Evolutionary conservation across 306 rosid species (phyloP), one percentile per base, ranked within the genome.

Genomic region (Malus sieversii): DNA sequence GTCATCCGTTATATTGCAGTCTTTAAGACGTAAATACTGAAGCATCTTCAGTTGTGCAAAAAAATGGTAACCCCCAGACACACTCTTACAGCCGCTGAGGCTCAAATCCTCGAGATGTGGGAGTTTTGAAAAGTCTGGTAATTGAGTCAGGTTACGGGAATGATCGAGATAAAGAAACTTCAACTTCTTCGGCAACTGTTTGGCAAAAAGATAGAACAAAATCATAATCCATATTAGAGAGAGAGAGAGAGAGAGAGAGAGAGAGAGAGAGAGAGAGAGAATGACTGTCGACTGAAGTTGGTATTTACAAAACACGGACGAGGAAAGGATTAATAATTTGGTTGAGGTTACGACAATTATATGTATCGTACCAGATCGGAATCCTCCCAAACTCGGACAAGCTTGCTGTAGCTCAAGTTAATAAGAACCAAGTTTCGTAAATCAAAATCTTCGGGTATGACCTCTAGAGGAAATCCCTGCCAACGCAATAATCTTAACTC

Each of bases 121-220:
- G 29, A 87, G 22, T 9, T 32, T 27, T 42, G 84, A 83, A 52
- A 85, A 85, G 57, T 83, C 78, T 0, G 91, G 89, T 0, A 79
- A 81, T 33, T 15, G 6, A 15, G 27, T 77, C 35, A 87, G 62
- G 70, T 23, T 22, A 11, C 2, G 8, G 33, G 33, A 59, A 4
- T 59, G 18, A 23, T 3, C 5, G 11, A 23, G 30, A 4, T 0
- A 11, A 20, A 30, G 87, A 30, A 63, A 11, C 30, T 75, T 85
- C 27, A 88, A 71, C 11, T 33, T 8, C 68, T 0, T 1, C 42
- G 82, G 22, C 27, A 77, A 1, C 85, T 81, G 64, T 71, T 65
- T 15, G 22, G 29, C 19, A 23, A 63, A 13, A 1, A 2, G 68
- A 19, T n/a, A 13, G 32, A 14, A 4, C 13, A 69, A 19, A 51